Conservation (phyloP, 176 grass and related monocot genomes). For the Eragrostis nindensis region DNA sequence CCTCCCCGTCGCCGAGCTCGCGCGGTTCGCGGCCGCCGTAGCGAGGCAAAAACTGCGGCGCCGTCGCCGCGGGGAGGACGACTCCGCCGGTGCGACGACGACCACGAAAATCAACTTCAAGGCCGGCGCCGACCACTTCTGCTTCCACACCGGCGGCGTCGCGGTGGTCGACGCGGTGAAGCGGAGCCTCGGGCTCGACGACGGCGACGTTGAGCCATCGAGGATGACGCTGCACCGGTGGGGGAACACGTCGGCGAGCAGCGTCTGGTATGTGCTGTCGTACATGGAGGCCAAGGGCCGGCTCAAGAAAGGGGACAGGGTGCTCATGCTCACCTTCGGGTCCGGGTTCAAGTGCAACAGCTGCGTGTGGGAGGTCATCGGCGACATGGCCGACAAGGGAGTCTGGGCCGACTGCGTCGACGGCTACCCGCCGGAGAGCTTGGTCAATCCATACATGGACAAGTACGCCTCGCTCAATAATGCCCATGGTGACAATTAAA, state of each 20-base stretch:
- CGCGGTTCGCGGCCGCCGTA: no score
- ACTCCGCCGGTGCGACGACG: no score
- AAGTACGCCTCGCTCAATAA: conserved; percentile 69
- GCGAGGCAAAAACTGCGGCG: no score
- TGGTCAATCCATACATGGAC: conserved; percentile 62
- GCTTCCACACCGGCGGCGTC: conserved; percentile 69
- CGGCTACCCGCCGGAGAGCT: conserved; percentile 55
- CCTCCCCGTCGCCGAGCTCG: no score
- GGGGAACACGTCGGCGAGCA: conserved; percentile 79
- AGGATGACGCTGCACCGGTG: conserved; percentile 76
- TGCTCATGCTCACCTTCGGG: conserved; percentile 78
- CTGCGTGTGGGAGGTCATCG: conserved; percentile 67
- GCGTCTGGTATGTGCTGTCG: conserved; percentile 70
- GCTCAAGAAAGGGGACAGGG: conserved; percentile 53
- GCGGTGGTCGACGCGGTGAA: conserved; percentile 66
- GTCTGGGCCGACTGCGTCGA: conserved; percentile 66
- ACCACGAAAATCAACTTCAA: conserved; percentile 56
- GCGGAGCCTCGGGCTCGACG: conserved; percentile 50
- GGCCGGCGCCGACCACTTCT: conserved; percentile 68
- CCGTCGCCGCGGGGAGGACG: no score
- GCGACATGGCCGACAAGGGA: conserved; percentile 48
- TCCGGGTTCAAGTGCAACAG: conserved; percentile 84
- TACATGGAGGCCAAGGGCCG: conserved; percentile 73
- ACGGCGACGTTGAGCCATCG: conserved; percentile 58
- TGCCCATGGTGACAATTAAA: conserved; percentile 31